Evolutionary conservation across 108 stramenopile species (phyloP).

Genomic region (Pinguiococcus pyrenoidosus): DNA sequence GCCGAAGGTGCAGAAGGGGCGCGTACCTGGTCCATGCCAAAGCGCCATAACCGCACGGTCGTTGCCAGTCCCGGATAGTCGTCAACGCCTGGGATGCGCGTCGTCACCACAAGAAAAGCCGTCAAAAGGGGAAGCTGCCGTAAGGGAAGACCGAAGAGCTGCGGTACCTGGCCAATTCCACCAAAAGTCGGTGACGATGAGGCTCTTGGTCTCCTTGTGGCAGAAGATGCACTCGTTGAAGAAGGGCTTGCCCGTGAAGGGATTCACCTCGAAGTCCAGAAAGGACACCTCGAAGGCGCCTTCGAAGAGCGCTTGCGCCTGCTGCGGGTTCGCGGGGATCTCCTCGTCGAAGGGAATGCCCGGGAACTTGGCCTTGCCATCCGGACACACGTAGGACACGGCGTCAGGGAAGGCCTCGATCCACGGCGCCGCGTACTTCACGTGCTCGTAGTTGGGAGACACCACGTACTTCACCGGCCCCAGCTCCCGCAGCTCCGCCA

Average conservation of each 20-base stretch:
- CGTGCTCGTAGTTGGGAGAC: constrained; percentile 22
- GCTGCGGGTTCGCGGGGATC: constrained; percentile 1
- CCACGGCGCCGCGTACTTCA: constrained; percentile 17
- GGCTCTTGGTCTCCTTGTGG: constrained; percentile 1
- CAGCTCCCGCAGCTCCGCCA: constrained; percentile 4
- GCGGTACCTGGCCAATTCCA: constrained; percentile 8
- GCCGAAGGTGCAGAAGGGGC: too few relatives aligned
- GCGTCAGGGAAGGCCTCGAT: constrained; percentile 17
- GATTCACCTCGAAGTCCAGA: constrained; percentile 8
- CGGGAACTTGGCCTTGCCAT: constrained; percentile 5
- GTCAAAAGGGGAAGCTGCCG: too few relatives aligned
- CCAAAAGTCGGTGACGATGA: constrained; percentile 6
- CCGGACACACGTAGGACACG: constrained; percentile 11
- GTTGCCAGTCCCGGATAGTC: too few relatives aligned
- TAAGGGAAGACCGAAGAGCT: too few relatives aligned
- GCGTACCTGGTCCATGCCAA: constrained; percentile 16
- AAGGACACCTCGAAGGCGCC: constrained; percentile 6
- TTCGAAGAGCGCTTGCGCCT: background rate
- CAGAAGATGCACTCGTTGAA: constrained; percentile 12
- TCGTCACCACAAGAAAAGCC: too few relatives aligned
- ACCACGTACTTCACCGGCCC: constrained; percentile 17
- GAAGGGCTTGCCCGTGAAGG: constrained; percentile 15
- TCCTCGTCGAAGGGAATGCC: constrained; percentile 2
- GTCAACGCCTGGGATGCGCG: too few relatives aligned
- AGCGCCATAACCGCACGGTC: constrained; percentile 5